These are phyloP conservation scores for Phanerodontia chrysosporium DNA, from an alignment of 768 basidiomycete species.

Conservation along the genomic window DNA sequence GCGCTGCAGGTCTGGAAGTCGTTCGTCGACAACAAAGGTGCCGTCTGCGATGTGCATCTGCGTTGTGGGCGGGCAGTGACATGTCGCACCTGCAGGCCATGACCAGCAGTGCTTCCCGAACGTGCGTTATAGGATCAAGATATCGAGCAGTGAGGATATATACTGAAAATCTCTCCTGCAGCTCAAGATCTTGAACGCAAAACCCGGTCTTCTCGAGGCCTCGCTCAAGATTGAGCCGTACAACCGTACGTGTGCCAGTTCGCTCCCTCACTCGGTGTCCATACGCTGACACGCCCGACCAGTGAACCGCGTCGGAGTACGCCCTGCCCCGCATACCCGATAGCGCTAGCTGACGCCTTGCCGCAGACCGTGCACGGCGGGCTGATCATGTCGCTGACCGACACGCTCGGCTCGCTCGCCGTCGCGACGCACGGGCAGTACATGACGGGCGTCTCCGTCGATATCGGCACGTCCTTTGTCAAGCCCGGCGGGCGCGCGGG, in stretches of 20 bases:
- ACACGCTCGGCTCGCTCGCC: constrained; percentile 82
- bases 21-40: constrained; percentile 72
- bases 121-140: constrained; percentile 33
- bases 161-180: constrained; percentile 21
- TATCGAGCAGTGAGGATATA: neutral
- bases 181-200: constrained; percentile 61
- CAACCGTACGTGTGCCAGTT: constrained; percentile 47
- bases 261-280: neutral
- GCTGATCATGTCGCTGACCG: constrained; percentile 75
- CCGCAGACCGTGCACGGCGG: constrained; percentile 69
- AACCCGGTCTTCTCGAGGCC: constrained; percentile 68
- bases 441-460: constrained; percentile 87
- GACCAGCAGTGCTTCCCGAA: constrained; percentile 79
- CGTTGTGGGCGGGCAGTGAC: constrained; percentile 6
- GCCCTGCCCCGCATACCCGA: neutral
- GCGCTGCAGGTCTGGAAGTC: constrained; percentile 71
- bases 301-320: constrained; percentile 83
- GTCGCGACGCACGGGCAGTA: constrained; percentile 77
- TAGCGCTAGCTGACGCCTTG: neutral
- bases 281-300: neutral
- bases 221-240: constrained; percentile 71
- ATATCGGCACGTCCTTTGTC: constrained; percentile 74
- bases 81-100: constrained; percentile 51
- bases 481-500: constrained; percentile 71
- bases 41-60: neutral